Percentiles rank a stretch among this genome's conserved stretches.
Conservation (phyloP, 257 asterid genomes). For the Salvia hispanica region DNA sequence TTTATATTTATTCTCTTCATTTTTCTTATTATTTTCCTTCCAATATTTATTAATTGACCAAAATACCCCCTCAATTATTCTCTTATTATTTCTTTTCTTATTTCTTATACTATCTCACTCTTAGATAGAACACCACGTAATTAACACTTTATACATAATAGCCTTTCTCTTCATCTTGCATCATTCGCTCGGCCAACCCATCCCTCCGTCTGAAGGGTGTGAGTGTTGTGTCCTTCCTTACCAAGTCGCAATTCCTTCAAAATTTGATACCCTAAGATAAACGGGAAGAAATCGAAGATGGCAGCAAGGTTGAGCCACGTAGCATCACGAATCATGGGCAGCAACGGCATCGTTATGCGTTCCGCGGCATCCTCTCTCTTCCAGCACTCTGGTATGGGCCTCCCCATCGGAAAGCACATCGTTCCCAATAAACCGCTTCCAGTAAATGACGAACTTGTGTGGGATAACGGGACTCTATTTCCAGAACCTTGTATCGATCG, state of each 20-base stretch:
- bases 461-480: constrained; percentile 92
- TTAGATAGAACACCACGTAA: no score
- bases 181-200: no score
- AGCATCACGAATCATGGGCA: constrained; percentile 86
- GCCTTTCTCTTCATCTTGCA: no score
- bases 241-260: neutral
- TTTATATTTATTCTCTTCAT: no score
- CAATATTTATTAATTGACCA: no score
- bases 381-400: constrained; percentile 91
- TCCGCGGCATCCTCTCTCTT: constrained; percentile 78
- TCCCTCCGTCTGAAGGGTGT: no score
- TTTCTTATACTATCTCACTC: no score
- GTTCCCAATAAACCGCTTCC: constrained; percentile 87
- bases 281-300: constrained; percentile 40
- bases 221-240: no score
- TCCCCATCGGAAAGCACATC: constrained; percentile 87
- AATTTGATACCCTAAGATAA: neutral
- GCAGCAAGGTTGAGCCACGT: constrained; percentile 74
- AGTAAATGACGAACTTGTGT: constrained; percentile 75
- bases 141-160: no score
- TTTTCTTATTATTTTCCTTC: no score
- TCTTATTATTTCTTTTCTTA: no score
- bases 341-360: constrained; percentile 68
- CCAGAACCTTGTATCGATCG: constrained; percentile 96
- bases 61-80: no score